phyloP scores from a whole-genome alignment of 148 eudicot species.

The Arbutus unedo region DNA sequence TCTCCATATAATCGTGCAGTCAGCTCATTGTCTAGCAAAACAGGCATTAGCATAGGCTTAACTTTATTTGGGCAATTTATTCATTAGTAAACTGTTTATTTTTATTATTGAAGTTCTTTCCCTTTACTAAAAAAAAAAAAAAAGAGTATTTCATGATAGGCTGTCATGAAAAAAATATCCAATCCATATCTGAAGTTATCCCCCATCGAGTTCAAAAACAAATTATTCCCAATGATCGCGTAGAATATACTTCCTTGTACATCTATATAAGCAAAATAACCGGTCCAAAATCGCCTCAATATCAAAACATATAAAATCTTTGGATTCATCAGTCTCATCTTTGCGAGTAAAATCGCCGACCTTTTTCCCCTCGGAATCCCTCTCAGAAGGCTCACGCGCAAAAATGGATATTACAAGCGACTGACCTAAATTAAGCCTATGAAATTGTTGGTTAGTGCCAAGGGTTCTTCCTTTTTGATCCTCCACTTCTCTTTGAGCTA shows the following conservation, averaged over 20 bases:
- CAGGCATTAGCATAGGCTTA: too few relatives aligned
- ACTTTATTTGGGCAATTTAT: too few relatives aligned
- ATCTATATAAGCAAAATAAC: neutral
- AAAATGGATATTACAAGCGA: slow-evolving; percentile 12
- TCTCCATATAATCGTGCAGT: too few relatives aligned
- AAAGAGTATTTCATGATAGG: too few relatives aligned
- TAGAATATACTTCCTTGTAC: neutral
- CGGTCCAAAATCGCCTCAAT: slow-evolving; percentile 15
- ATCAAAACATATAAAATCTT: slow-evolving; percentile 14
- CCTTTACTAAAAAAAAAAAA: too few relatives aligned
- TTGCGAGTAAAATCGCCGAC: slow-evolving; percentile 2
- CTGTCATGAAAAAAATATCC: too few relatives aligned
- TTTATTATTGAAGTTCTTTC: too few relatives aligned
- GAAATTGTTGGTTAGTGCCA: slow-evolving; percentile 47
- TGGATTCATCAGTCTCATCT: neutral
- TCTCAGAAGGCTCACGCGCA: slow-evolving; percentile 15
- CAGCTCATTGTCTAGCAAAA: too few relatives aligned
- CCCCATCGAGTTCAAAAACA: neutral
- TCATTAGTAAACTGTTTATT: too few relatives aligned
- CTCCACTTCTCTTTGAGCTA: slow-evolving; percentile 48
- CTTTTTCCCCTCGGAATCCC: slow-evolving; percentile 3
- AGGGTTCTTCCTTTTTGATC: slow-evolving; percentile 56
- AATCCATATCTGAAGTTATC: too few relatives aligned
- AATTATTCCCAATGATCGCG: too few relatives aligned
- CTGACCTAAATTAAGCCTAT: slow-evolving; percentile 14